Conservation (phyloP, 208 protist genomes). For the Leishmania martiniquensis region DNA sequence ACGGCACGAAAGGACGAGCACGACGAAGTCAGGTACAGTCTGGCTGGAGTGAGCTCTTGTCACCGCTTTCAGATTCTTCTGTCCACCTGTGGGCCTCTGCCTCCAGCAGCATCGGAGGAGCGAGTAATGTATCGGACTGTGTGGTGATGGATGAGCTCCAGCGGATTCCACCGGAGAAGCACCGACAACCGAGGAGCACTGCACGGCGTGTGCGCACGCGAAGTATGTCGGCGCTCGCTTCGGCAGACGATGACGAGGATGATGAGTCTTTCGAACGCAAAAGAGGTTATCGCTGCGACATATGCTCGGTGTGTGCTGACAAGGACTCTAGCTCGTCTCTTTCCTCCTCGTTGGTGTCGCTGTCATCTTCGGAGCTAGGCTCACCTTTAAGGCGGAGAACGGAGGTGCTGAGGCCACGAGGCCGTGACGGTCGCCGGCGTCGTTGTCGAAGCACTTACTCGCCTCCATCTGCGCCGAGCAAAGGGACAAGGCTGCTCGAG, state of each 20-base stretch:
- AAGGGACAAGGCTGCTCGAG: not conserved
- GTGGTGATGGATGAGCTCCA: not conserved
- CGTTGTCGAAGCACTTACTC: not conserved
- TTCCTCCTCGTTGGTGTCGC: not conserved
- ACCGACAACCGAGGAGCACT: not conserved
- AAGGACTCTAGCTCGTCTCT: conserved; percentile 2
- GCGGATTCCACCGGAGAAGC: not conserved
- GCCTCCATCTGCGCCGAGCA: not conserved
- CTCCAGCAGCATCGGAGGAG: not conserved
- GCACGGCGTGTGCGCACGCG: not conserved
- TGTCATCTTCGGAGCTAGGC: conserved; percentile 1
- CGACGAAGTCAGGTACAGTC: not conserved
- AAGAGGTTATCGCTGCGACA: not conserved
- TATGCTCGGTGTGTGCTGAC: not conserved
- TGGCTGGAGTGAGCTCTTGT: not conserved
- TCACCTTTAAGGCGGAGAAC: not conserved
- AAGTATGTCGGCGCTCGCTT: not conserved
- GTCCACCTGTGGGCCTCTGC: not conserved
- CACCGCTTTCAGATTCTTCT: conserved; percentile 1
- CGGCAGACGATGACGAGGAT: not conserved
- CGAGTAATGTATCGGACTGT: not conserved
- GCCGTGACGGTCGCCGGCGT: not conserved
- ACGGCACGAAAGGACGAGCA: not conserved
- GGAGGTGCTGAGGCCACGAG: not conserved
- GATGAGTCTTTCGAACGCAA: not conserved